Conservation (phyloP, 305 asterid species). For the Euphrasia arctica region DNA sequence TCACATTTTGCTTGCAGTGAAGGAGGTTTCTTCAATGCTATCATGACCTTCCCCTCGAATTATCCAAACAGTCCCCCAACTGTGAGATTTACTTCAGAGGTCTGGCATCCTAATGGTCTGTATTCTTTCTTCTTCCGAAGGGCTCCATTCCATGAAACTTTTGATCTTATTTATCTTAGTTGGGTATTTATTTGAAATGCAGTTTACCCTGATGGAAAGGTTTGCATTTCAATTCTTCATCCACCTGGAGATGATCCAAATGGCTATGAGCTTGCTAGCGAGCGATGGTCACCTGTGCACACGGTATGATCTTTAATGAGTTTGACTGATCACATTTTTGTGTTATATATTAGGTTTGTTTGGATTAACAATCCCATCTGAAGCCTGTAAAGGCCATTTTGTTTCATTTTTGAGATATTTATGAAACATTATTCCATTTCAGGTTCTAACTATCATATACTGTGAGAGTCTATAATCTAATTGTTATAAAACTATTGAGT, state of each 20-base stretch:
- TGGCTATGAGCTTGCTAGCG: constrained; percentile 98
- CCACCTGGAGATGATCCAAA: constrained; percentile 99
- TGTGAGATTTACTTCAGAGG: constrained; percentile 87
- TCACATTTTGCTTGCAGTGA: constrained; percentile 63
- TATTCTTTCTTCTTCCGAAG: constrained; percentile 20
- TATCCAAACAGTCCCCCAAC: constrained; percentile 99
- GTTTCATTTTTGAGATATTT: neutral
- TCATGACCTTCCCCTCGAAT: constrained; percentile 88
- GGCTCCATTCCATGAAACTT: constrained; percentile 14
- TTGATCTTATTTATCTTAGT: constrained; percentile 17
- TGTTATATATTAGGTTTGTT: neutral
- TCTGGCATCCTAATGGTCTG: constrained; percentile 99
- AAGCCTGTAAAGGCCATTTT: constrained; percentile 1
- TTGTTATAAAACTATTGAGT: neutral
- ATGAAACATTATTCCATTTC: neutral
- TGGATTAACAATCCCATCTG: constrained; percentile 6
- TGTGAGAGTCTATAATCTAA: neutral
- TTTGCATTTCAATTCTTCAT: constrained; percentile 95
- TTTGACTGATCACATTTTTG: constrained; percentile 11
- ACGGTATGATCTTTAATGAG: constrained; percentile 55
- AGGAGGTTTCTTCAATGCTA: constrained; percentile 98
- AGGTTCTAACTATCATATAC: neutral
- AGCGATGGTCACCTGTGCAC: constrained; percentile 99
- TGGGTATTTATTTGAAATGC: constrained; percentile 26
- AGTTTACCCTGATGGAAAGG: constrained; percentile 94